phyloP scores from a whole-genome alignment of 306 rosid genomes.

The Vicia faba region DNA sequence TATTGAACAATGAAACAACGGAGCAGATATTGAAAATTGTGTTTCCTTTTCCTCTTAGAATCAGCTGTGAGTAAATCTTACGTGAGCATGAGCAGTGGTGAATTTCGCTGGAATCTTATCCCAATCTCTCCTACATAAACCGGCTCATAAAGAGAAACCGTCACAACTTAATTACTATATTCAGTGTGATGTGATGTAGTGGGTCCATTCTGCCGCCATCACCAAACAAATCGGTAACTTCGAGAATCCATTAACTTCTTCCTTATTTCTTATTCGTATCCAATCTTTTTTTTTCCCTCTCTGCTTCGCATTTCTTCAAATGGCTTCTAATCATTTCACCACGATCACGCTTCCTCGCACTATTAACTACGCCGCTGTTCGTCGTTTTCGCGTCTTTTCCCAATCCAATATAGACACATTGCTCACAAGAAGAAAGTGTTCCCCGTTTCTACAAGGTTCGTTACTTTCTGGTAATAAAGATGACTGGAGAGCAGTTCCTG shows the following conservation, averaged over 20 bases:
- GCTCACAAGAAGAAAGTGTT: constrained; percentile 72
- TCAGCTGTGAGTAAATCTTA: too few species aligned
- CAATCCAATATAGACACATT: constrained; percentile 42
- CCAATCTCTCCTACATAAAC: too few species aligned
- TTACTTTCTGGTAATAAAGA: constrained; percentile 41
- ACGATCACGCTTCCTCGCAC: neutral
- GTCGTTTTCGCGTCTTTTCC: constrained; percentile 11
- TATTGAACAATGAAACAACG: too few species aligned
- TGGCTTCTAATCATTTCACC: neutral
- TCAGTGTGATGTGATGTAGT: too few species aligned
- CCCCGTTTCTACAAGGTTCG: constrained; percentile 78
- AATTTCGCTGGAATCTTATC: too few species aligned
- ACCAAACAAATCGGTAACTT: neutral
- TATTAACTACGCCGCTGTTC: neutral
- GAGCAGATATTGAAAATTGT: too few species aligned
- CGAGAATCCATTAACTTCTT: neutral
- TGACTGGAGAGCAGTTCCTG: constrained; percentile 93
- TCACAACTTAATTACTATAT: too few species aligned
- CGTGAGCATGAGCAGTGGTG: too few species aligned
- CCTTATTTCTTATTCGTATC: too few species aligned
- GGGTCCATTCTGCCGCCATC: neutral
- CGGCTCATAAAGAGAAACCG: too few species aligned
- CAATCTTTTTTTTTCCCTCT: neutral
- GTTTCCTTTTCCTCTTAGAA: too few species aligned
- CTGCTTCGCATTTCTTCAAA: neutral